Base-by-base conservation (phyloP, 2,329 filamentous ascomycete species). In the Sporothrix pseudoabietina region DNA sequence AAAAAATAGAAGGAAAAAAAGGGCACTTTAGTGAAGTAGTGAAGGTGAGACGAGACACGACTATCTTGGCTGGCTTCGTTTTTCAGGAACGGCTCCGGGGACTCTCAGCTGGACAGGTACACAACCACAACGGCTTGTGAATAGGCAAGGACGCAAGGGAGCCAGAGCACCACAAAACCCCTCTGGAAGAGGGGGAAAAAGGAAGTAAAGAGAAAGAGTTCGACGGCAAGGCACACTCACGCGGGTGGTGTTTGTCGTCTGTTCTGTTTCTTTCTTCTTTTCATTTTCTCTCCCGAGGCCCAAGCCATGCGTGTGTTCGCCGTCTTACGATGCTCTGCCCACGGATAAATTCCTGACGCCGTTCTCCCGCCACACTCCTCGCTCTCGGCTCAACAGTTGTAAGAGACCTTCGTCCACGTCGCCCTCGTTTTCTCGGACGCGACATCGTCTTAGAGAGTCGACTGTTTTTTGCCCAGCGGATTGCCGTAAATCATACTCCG, bases 101-200 rank as follows among this genome's bases (percentile, higher is more conserved):
- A 10, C 32, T 49, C 59, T 69, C 65, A 69, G 65, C 65, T 69
- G 65, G 30, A 69, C 47, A 69, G 65, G 65, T 44, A 32, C 35
- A 35, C 35, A 35, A 8, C 5, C 59, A 65, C 39, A 9, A 19
- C 63, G 26, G 44, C 10, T 10, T 19, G 22, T 49, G 44, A 49
- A 30, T 8, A 49, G 63, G 63, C 41, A 68, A 14, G 63, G 63
- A 68, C 63, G 63, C 63, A 68, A 68, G 63, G 63, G 63, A 49
- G 22, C 14, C 41, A 49, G 41, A 44, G 41, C 41, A 14, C 41
- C 9, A 9, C 4, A 9, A 44, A 44, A 14, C 41, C 41, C 41
- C 41, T 9, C 41, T 44, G 41, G 41, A 44, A 54, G 49, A n/a
- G 9, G 49, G 14, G 49, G 2, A 16, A 26, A 26, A 30, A 32